Evolutionary conservation across 2,329 filamentous ascomycete species (phyloP), one percentile per base, ranked within the genome.

Genomic region (Monosporascus sp.): DNA sequence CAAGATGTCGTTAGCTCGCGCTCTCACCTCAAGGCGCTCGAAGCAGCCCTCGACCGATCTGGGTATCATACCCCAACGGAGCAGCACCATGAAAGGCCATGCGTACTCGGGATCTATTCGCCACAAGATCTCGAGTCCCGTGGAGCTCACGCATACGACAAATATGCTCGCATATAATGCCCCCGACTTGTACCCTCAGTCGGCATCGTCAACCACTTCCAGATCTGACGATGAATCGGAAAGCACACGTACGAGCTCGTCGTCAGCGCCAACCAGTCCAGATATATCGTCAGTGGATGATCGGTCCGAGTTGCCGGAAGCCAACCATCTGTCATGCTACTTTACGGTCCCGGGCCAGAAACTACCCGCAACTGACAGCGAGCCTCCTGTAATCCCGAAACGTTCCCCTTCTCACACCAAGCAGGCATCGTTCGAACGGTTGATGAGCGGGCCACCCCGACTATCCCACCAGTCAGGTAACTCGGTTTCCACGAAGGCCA

Each of bases 131-230:
- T 99, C 94, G 1, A 84, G 80, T 3, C 94, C 94, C 0, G 80
- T 96, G 51, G 86, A 91, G 71, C 80, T 99, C 58, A 78, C 97
- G 48, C 95, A 94, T 55, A 96, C 93, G 5, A 97, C 94, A 62
- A 99, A 97, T 72, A 91, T 95, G 82, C 86, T 97, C 51, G 91
- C 91, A 7, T 96, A 96, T 79, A 93, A 93, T 67, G 92, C 94
- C 9, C 93, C 93, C 49, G 88, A 97, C 67, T 85, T 97, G 22
- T 74, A 78, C 66, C 65, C 69, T 60, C 64, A 66, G 28, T 76
- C 80, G 3, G 73, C 78, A n/a, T 63, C 68, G n/a, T 74, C 76
- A 11, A 77, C 76, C 63, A 76, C 79, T 3, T 74, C 71, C 54
- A 79, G 80, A 60, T 88, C 86, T 3, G 84, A 84, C 43, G 85